Evolutionary conservation across 345 rosid genomes (phyloP), one percentile per base, ranked within the genome.

Genomic region (Clausena lansium): DNA sequence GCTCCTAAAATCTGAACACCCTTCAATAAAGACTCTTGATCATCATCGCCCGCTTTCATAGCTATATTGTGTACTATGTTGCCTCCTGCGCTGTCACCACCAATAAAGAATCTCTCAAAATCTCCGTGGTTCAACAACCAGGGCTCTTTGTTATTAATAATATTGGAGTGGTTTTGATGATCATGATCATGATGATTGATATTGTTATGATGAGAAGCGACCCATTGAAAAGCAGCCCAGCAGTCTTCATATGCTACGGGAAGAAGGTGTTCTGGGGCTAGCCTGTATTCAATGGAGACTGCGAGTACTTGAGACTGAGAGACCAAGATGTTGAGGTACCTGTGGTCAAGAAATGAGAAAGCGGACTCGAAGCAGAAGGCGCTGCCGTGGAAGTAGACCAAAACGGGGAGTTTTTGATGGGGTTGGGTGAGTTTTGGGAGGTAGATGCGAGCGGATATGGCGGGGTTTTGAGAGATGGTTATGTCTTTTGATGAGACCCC

Each of bases 221-320:
- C 85, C 87, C 87, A 83, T 32, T 83, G 80, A 14, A 87, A 83
- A 4, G 78, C 87, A 15, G 80, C 68, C 88, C 85, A 81, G 45
- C 81, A 81, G 27, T 85, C 90, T 9, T 87, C 79, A 45, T 81
- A 87, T 1, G 79, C 82, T 4, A 75, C 30, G 9, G 86, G 86
- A 33, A 87, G 76, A 25, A 71, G 81, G 67, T 83, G 72, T 57
- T 84, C 87, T 2, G 86, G 87, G 54, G 84, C 86, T n/a, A 79
- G 72, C 60, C 90, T 63, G 82, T 87, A 84, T 70, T 87, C 87
- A 6, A 87, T 62, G 5, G 86, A 81, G 70, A 87, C 81, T 0
- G 74, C 76, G 1, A 87, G 35, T 3, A 79, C 70, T 58, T 78
- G 47, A 13, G 86, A 82, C 27, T 75, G 63, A 15, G 79, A 68